Evolutionary conservation across 352 stramenopile genomes (phyloP).

Genomic region (Globisporangium nodosum): DNA sequence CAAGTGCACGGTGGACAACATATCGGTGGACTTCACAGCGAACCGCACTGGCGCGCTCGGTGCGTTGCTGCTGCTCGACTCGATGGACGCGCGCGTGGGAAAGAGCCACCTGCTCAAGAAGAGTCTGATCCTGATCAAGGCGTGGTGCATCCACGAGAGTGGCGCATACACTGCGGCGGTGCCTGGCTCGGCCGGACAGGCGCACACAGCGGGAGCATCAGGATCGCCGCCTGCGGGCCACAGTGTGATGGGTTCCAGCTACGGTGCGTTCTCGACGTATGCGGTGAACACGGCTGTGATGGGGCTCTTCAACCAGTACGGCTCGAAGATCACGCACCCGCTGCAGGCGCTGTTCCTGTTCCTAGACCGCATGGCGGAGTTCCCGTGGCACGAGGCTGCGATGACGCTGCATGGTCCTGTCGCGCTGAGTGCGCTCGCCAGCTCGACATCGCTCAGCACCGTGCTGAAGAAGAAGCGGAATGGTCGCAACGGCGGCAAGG

Average conservation of each 20-base stretch:
- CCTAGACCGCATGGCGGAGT: constrained; percentile 76
- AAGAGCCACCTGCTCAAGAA: constrained; percentile 85
- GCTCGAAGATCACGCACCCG: constrained; percentile 59
- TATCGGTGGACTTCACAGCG: constrained; percentile 83
- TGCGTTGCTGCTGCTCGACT: constrained; percentile 78
- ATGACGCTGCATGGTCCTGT: constrained; percentile 76
- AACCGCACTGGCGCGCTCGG: constrained; percentile 81
- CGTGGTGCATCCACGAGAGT: constrained; percentile 88
- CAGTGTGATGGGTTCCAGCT: constrained; percentile 77
- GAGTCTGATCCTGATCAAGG: constrained; percentile 86
- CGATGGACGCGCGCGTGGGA: constrained; percentile 72
- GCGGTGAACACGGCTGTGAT: constrained; percentile 89
- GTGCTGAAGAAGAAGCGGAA: constrained; percentile 17
- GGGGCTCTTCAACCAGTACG: constrained; percentile 83
- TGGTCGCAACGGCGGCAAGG: neutral
- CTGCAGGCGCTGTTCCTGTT: constrained; percentile 85
- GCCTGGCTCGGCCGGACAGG: constrained; percentile 6
- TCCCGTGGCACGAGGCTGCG: constrained; percentile 81
- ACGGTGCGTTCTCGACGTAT: constrained; percentile 77
- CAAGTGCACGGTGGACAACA: constrained; percentile 90
- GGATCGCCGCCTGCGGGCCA: constrained; percentile 1
- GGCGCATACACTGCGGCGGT: constrained; percentile 37
- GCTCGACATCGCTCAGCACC: constrained; percentile 27
- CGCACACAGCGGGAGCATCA: neutral
- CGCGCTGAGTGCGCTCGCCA: constrained; percentile 44